Conservation (phyloP, 768 basidiomycete species). For the Hirschioporus abietinus region DNA sequence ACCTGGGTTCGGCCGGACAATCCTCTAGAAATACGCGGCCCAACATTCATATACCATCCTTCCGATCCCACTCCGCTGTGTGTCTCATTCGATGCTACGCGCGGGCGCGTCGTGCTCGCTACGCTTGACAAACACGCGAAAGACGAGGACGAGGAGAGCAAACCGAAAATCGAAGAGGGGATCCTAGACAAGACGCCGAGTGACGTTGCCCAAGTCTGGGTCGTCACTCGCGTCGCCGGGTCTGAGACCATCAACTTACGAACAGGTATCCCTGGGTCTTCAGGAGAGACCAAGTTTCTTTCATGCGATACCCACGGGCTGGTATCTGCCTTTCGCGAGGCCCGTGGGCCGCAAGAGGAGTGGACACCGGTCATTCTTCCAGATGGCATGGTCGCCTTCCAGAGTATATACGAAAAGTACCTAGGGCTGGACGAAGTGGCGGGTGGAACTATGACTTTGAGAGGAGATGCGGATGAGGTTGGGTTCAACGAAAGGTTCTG, state of each 20-base stretch:
- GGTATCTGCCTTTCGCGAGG: slow-evolving; percentile 80
- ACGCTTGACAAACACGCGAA: slow-evolving; percentile 52
- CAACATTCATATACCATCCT: slow-evolving; percentile 82
- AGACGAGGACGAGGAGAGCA: slow-evolving; percentile 36
- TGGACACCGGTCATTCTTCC: slow-evolving; percentile 83
- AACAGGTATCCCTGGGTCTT: slow-evolving; percentile 42
- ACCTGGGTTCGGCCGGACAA: slow-evolving; percentile 76
- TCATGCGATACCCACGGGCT: slow-evolving; percentile 84
- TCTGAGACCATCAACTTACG: slow-evolving; percentile 81
- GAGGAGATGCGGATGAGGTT: slow-evolving; percentile 82
- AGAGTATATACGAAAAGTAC: slow-evolving; percentile 87
- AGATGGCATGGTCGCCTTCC: slow-evolving; percentile 83
- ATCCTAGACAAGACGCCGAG: slow-evolving; percentile 66
- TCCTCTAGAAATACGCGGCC: slow-evolving; percentile 73
- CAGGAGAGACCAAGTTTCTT: slow-evolving; percentile 87
- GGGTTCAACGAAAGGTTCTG: slow-evolving; percentile 85
- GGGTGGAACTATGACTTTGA: slow-evolving; percentile 68
- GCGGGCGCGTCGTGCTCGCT: slow-evolving; percentile 64
- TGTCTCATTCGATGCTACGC: slow-evolving; percentile 73
- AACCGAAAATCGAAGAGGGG: slow-evolving; percentile 10
- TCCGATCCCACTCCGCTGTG: slow-evolving; percentile 74
- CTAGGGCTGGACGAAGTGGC: slow-evolving; percentile 82
- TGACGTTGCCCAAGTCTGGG: slow-evolving; percentile 90
- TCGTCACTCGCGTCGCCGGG: slow-evolving; percentile 80
- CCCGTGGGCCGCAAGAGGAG: slow-evolving; percentile 89